Conservation (phyloP, 2,329 filamentous ascomycete species). For the Diatrype stigma region DNA sequence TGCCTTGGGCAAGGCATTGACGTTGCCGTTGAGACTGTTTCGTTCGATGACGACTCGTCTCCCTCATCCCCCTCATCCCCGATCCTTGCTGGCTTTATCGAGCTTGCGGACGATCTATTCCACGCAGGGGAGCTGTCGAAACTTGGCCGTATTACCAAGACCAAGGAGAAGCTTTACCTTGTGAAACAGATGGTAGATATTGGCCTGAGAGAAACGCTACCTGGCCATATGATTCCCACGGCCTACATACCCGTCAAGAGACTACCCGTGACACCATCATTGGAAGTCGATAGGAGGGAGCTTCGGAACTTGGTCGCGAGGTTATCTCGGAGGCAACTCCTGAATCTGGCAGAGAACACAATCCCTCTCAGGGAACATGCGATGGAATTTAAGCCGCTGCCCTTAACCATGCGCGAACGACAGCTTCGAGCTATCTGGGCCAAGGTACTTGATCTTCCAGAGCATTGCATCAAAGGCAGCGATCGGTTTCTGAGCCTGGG, state of each 20-base stretch:
- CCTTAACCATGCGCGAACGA: slow-evolving; percentile 44
- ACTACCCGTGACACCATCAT: slow-evolving; percentile 45
- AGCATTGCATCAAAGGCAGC: slow-evolving; percentile 35
- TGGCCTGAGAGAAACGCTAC: slow-evolving; percentile 34
- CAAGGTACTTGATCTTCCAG: slow-evolving; percentile 34
- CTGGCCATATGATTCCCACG: slow-evolving; percentile 40
- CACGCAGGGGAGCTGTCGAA: slow-evolving; percentile 33
- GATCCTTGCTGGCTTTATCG: slow-evolving; percentile 45
- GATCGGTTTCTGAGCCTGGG: slow-evolving; percentile 45
- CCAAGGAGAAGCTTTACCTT: slow-evolving; percentile 39
- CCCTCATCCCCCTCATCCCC: too few relatives aligned
- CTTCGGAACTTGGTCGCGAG: slow-evolving; percentile 42
- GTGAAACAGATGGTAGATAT: slow-evolving; percentile 41
- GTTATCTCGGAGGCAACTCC: slow-evolving; percentile 39
- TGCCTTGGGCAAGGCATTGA: slow-evolving; percentile 44
- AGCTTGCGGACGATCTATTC: slow-evolving; percentile 38
- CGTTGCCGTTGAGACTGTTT: slow-evolving; percentile 44
- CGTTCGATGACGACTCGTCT: slow-evolving; percentile 39
- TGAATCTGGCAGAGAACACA: slow-evolving; percentile 35
- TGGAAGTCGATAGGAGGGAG: slow-evolving; percentile 47
- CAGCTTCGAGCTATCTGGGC: slow-evolving; percentile 47
- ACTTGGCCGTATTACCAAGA: slow-evolving; percentile 36
- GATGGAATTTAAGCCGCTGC: slow-evolving; percentile 40
- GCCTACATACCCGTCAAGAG: slow-evolving; percentile 45
- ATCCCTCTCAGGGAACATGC: slow-evolving; percentile 33